Evolutionary conservation across 2,329 filamentous ascomycete species (phyloP).

Genomic region (Curvularia hawaiiensis): DNA sequence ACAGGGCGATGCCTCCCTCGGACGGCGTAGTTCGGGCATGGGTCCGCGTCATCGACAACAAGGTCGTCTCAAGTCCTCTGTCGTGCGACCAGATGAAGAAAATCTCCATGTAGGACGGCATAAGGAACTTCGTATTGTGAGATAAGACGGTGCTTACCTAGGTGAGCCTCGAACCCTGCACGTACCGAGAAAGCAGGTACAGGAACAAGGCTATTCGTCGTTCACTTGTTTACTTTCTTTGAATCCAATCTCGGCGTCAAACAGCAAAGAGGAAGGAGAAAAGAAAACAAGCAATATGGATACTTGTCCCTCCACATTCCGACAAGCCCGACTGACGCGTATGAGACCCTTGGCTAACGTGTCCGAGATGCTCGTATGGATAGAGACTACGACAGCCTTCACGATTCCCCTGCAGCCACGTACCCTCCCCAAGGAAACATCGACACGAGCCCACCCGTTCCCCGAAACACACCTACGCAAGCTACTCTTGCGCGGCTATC

Average conservation of each 20-base stretch:
- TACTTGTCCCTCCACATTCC: background rate
- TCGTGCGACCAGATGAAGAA: background rate
- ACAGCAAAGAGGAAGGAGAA: background rate
- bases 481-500: background rate
- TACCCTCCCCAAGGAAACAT: background rate
- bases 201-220: background rate
- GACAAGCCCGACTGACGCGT: background rate
- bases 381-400: background rate
- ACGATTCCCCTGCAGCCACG: background rate
- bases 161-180: background rate
- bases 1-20: background rate
- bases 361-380: background rate
- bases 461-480: background rate
- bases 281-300: background rate
- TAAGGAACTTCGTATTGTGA: background rate
- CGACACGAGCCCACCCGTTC: background rate
- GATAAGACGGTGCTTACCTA: background rate
- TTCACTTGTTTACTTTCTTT: background rate
- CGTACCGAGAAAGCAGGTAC: background rate
- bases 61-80: background rate
- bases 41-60: background rate
- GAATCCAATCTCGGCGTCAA: background rate
- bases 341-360: background rate
- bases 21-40: background rate
- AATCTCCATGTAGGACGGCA: background rate